Conservation (phyloP, 257 asterid genomes). For the Lavandula angustifolia region DNA sequence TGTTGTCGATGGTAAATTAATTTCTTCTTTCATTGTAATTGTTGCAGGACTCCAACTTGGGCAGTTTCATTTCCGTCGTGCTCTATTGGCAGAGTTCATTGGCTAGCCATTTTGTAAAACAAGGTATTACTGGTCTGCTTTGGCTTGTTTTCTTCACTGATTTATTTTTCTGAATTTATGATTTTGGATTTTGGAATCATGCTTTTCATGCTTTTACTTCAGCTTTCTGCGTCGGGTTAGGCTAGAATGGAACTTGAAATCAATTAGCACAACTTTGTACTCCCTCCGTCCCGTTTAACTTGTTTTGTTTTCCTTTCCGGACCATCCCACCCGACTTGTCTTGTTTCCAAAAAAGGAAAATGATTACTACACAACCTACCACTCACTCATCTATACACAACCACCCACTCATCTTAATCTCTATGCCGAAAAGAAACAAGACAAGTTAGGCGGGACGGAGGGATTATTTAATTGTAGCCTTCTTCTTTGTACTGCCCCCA, state of each 20-base stretch:
- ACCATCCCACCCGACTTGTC: too few relatives aligned
- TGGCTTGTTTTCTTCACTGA: slow-evolving; percentile 22
- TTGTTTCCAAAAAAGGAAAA: too few relatives aligned
- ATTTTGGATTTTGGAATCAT: slow-evolving; percentile 3
- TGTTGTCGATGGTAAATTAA: slow-evolving; percentile 13
- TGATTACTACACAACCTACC: too few relatives aligned
- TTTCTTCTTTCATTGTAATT: slow-evolving; percentile 22
- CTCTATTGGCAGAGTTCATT: not conserved
- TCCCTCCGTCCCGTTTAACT: too few relatives aligned
- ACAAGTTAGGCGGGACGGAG: too few relatives aligned
- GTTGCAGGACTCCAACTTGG: not conserved
- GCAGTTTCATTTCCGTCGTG: not conserved
- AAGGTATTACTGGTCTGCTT: slow-evolving; percentile 11
- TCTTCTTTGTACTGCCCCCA: too few relatives aligned
- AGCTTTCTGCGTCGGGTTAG: not conserved
- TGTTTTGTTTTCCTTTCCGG: too few relatives aligned
- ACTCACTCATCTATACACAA: too few relatives aligned
- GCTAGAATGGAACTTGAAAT: not conserved
- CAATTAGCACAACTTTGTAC: too few relatives aligned
- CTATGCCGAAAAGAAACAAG: too few relatives aligned
- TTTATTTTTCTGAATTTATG: slow-evolving; percentile 4
- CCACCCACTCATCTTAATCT: too few relatives aligned
- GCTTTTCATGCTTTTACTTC: slow-evolving; percentile 12
- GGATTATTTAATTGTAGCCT: too few relatives aligned
- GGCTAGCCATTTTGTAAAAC: not conserved